Evolutionary conservation across 2,329 filamentous ascomycete species (phyloP), one percentile per base, ranked within the genome.

Genomic region (Coniosporium tulheliwenetii): DNA sequence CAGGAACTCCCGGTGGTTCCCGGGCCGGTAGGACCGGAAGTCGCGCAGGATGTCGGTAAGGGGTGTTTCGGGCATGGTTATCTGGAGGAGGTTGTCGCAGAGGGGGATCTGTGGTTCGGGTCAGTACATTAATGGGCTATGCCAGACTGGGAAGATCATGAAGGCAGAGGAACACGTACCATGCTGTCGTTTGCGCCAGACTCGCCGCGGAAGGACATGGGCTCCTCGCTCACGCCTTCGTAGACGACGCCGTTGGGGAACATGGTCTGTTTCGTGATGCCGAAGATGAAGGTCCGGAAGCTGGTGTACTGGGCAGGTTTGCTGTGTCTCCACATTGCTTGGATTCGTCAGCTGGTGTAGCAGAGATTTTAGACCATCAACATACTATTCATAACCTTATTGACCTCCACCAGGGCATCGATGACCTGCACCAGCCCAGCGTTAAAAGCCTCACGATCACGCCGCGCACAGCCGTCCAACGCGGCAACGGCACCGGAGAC

Each of bases 281-380:
- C 89, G 55, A 94, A 94, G 65, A 95, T 95, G 67, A 95, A 95
- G 9, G 89, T 93, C 34, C 87, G 81, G 74, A 94, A 95, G 50
- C 75, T 81, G 44, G 82, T 85, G 64, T 95, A 95, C 49, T 85
- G 76, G 13, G 73, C 71, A 2, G 87, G 87, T 51, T 83, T 82
- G 42, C 83, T 91, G 59, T 86, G 84, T 44, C 71, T 72, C 89
- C 87, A 95, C 89, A 96, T 96, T 36, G 69, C 73, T 77, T 39
- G 8, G 13, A 9, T 8, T 39, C 30, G 40, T 45, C 30, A 40
- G 32, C 37, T 34, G 34, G 39, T 30, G 12, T n/a, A 16, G 13
- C 10, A 14, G 9, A 38, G 14, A 15, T 16, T 31, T 29, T 30
- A 30, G 36, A 34, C 10, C 26, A 33, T 37, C 36, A 33, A 61